These are phyloP conservation scores for Metschnikowia chrysomelidarum DNA, from an alignment of 805 yeast genomes.

Conservation along the genomic window DNA sequence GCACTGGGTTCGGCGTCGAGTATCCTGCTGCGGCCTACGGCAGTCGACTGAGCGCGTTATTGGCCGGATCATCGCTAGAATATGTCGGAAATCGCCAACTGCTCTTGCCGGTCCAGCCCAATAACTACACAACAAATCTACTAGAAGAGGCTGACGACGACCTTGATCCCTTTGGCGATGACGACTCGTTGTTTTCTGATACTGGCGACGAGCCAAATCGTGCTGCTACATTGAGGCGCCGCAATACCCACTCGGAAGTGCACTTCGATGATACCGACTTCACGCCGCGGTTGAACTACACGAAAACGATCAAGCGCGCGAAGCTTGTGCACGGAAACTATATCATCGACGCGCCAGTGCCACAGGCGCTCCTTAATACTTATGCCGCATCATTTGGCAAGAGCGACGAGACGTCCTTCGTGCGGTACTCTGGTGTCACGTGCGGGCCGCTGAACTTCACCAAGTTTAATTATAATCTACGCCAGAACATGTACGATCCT, in stretches of 20 bases:
- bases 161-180: constrained; percentile 44
- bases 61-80: constrained; percentile 3
- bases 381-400: constrained; percentile 24
- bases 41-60: constrained; percentile 11
- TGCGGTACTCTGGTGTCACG: constrained; percentile 94
- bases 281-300: constrained; percentile 40
- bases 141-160: constrained; percentile 39
- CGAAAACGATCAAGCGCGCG: constrained; percentile 46
- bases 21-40: constrained; percentile 18
- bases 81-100: constrained; percentile 7
- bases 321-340: constrained; percentile 52
- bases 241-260: constrained; percentile 17
- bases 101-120: constrained; percentile 14
- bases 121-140: constrained; percentile 39
- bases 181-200: constrained; percentile 42
- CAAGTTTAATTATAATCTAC: constrained; percentile 63
- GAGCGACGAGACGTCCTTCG: constrained; percentile 62
- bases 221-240: constrained; percentile 30
- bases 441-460: constrained; percentile 80
- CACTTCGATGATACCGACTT: constrained; percentile 36
- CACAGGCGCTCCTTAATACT: constrained; percentile 34
- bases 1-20: constrained; percentile 9
- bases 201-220: constrained; percentile 39
- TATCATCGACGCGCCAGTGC: constrained; percentile 44
- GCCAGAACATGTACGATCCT: constrained; percentile 75